phyloP scores from a whole-genome alignment of 345 rosid genomes.

The Excoecaria cochinchinensis region DNA sequence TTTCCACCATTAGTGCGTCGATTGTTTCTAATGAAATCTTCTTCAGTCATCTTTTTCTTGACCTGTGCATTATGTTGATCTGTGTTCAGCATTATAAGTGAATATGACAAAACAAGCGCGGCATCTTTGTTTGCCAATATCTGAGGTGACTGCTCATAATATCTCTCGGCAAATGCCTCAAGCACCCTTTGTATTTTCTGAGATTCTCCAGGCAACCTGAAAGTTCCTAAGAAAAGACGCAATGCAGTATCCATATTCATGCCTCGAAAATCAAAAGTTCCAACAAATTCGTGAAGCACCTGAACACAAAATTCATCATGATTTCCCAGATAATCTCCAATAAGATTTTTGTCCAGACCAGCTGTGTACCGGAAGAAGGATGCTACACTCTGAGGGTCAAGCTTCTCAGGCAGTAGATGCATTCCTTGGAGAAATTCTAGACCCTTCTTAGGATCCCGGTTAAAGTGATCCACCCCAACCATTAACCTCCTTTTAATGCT shows the following conservation, averaged over 20 bases:
- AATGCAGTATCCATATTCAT: slow-evolving; percentile 70
- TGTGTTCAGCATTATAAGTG: slow-evolving; percentile 68
- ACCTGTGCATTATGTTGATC: slow-evolving; percentile 78
- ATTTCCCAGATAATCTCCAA: slow-evolving; percentile 71
- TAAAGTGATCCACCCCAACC: slow-evolving; percentile 71
- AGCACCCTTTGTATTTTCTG: slow-evolving; percentile 83
- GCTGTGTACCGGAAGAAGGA: slow-evolving; percentile 64
- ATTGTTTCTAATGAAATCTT: slow-evolving; percentile 71
- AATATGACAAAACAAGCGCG: slow-evolving; percentile 68
- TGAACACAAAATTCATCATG: slow-evolving; percentile 71
- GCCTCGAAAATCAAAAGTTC: slow-evolving; percentile 61
- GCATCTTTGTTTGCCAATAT: slow-evolving; percentile 60
- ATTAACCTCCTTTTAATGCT: slow-evolving; percentile 53
- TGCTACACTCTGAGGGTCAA: slow-evolving; percentile 68
- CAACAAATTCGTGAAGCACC: slow-evolving; percentile 74
- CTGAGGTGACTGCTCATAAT: slow-evolving; percentile 73
- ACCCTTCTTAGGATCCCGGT: slow-evolving; percentile 66
- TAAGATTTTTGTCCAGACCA: slow-evolving; percentile 66
- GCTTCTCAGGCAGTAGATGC: slow-evolving; percentile 64
- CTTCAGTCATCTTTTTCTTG: slow-evolving; percentile 79
- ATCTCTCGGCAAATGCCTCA: slow-evolving; percentile 80
- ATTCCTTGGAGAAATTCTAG: slow-evolving; percentile 62
- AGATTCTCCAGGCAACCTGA: slow-evolving; percentile 76
- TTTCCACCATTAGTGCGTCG: slow-evolving; percentile 64
- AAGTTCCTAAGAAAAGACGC: slow-evolving; percentile 72